Percentiles rank a stretch among this genome's conserved stretches.
These are phyloP conservation scores for Saccharomycopsis synnaedendra DNA, from an alignment of 805 yeast species.

Conservation along the genomic window DNA sequence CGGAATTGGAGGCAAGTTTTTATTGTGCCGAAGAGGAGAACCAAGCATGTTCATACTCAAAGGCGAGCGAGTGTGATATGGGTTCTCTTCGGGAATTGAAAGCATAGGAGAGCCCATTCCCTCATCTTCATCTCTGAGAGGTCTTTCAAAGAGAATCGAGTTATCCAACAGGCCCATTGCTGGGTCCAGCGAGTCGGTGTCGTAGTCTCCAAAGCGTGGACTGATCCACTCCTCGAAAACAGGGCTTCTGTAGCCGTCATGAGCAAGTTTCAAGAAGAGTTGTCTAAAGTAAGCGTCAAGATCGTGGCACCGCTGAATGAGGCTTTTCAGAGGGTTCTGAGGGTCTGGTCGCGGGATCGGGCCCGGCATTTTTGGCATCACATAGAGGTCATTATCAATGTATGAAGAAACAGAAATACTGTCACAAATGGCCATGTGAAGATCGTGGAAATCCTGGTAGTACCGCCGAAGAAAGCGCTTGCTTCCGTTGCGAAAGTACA, in stretches of 20 bases:
- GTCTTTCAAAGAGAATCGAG: slow-evolving; percentile 12
- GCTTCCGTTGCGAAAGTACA: slow-evolving; percentile 25
- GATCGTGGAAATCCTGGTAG: slow-evolving; percentile 39
- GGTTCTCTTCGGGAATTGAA: slow-evolving; percentile 4
- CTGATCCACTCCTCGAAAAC: slow-evolving; percentile 23
- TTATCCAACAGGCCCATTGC: slow-evolving; percentile 9
- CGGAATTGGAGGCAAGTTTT: slow-evolving; percentile 17
- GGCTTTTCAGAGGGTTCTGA: slow-evolving; percentile 21
- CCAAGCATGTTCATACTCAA: background rate
- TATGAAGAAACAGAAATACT: slow-evolving; percentile 13
- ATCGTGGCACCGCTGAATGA: slow-evolving; percentile 29
- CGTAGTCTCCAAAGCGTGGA: slow-evolving; percentile 24
- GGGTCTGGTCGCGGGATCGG: slow-evolving; percentile 32
- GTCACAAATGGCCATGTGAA: slow-evolving; percentile 28
- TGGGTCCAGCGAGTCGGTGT: slow-evolving; percentile 13
- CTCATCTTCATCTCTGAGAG: slow-evolving; percentile 1
- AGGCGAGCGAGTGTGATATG: background rate
- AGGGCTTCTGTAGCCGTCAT: slow-evolving; percentile 19
- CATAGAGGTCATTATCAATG: slow-evolving; percentile 6
- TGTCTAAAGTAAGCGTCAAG: slow-evolving; percentile 30
- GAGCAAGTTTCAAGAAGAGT: slow-evolving; percentile 24
- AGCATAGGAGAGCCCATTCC: slow-evolving; percentile 11
- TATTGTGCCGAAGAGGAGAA: slow-evolving; percentile 7
- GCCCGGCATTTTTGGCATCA: slow-evolving; percentile 33
- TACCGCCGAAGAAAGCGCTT: slow-evolving; percentile 33